Evolutionary conservation across 345 rosid genomes (phyloP).

Genomic region (Populus simonii): DNA sequence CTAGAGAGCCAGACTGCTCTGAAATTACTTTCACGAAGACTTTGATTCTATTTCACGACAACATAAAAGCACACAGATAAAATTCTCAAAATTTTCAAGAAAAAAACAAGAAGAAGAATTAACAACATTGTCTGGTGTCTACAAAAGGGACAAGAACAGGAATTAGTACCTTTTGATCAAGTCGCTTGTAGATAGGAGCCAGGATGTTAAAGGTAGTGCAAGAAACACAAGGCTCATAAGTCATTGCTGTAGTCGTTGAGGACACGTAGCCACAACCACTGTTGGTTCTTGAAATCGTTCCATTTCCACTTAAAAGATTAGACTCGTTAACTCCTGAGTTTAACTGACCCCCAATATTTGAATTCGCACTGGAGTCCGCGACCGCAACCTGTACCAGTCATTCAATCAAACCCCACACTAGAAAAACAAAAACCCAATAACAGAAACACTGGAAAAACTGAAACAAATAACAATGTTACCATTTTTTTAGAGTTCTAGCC

Average conservation of each 20-base stretch:
- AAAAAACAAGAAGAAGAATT: background rate
- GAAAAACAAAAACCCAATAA: background rate
- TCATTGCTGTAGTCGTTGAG: constrained; percentile 11
- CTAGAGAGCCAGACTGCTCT: constrained; percentile 52
- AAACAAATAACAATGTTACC: background rate
- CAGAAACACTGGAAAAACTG: background rate
- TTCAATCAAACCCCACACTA: background rate
- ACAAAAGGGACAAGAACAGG: background rate
- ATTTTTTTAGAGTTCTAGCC: background rate
- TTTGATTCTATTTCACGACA: constrained; percentile 47
- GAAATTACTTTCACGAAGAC: constrained; percentile 62
- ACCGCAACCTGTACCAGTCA: constrained; percentile 30
- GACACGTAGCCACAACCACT: constrained; percentile 11
- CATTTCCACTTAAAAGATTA: background rate
- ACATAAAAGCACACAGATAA: background rate
- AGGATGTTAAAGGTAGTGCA: constrained; percentile 81
- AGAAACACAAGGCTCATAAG: constrained; percentile 42
- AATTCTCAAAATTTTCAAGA: background rate
- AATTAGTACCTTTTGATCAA: constrained; percentile 48
- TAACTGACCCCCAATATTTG: constrained; percentile 17
- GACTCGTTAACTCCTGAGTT: constrained; percentile 21
- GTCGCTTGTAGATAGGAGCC: constrained; percentile 77
- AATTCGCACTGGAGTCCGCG: constrained; percentile 22
- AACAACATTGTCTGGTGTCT: background rate
- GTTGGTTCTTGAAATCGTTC: constrained; percentile 17